Conservation (phyloP, 306 rosid genomes). For the Gastrolobium villosum region DNA sequence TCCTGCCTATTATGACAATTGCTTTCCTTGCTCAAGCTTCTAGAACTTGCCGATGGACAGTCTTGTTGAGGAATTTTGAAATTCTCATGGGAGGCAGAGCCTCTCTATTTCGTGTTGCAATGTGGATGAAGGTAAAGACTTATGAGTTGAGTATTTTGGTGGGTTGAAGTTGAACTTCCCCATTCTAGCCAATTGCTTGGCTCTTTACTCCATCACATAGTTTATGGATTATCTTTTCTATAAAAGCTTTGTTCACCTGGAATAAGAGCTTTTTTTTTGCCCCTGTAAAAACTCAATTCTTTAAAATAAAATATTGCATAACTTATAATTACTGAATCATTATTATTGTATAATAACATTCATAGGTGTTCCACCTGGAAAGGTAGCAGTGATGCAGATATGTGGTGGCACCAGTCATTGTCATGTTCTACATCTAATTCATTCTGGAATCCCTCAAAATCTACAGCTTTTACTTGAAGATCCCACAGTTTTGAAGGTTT, state of each 20-base stretch:
- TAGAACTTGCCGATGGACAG: neutral
- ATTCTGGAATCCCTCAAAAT: slow-evolving; percentile 84
- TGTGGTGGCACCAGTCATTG: slow-evolving; percentile 67
- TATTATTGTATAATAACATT: slow-evolving; percentile 35
- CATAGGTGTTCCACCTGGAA: slow-evolving; percentile 84
- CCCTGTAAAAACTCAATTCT: slow-evolving; percentile 26
- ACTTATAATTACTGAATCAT: slow-evolving; percentile 40
- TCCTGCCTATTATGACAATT: neutral
- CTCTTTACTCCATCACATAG: slow-evolving; percentile 16
- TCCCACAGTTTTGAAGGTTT: slow-evolving; percentile 74
- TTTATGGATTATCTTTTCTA: slow-evolving; percentile 30
- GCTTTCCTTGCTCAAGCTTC: slow-evolving; percentile 21
- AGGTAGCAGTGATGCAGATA: slow-evolving; percentile 92
- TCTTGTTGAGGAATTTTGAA: slow-evolving; percentile 1
- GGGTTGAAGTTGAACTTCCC: slow-evolving; percentile 15
- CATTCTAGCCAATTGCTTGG: slow-evolving; percentile 24
- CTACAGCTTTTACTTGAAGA: slow-evolving; percentile 79
- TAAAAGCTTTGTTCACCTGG: neutral
- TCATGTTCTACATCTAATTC: slow-evolving; percentile 85
- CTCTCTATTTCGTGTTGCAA: slow-evolving; percentile 15
- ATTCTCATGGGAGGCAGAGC: neutral
- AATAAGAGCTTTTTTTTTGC: slow-evolving; percentile 15
- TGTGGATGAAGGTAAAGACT: slow-evolving; percentile 13
- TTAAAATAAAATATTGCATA: slow-evolving; percentile 14
- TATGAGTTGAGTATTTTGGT: slow-evolving; percentile 1